Percentiles rank a stretch among this genome's conserved stretches.
Conservation (phyloP, 1,284 basidiomycete species). For the Apiotrichum gracile region DNA sequence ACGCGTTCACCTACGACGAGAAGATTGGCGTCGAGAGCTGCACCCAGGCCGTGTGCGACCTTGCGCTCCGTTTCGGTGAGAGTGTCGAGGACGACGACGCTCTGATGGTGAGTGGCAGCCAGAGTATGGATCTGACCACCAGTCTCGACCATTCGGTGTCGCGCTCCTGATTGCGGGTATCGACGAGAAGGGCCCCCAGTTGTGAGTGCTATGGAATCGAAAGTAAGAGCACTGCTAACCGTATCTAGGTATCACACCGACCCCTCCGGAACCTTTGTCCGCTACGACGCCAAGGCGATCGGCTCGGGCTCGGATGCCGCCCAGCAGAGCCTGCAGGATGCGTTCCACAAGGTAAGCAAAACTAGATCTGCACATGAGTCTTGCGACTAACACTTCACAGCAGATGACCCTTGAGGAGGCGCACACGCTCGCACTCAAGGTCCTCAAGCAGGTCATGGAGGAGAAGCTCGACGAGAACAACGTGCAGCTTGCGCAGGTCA, state of each 20-base stretch:
- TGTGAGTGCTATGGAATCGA: constrained; percentile 54
- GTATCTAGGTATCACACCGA: constrained; percentile 83
- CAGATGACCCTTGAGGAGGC: constrained; percentile 90
- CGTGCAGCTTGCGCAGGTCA: constrained; percentile 92
- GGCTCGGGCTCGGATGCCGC: constrained; percentile 97
- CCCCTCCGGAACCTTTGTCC: constrained; percentile 96
- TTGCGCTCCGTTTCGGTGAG: constrained; percentile 96
- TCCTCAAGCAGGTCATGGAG: constrained; percentile 99
- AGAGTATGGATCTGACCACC: neutral
- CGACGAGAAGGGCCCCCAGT: constrained; percentile 91
- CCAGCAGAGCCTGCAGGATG: constrained; percentile 93
- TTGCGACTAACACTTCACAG: constrained; percentile 48
- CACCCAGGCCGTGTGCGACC: constrained; percentile 96
- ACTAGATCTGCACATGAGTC: neutral
- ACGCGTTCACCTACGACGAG: constrained; percentile 96
- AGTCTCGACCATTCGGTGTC: constrained; percentile 97
- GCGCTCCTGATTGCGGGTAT: constrained; percentile 94
- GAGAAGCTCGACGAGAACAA: constrained; percentile 98
- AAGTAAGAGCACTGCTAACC: neutral
- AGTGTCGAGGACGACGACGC: constrained; percentile 98
- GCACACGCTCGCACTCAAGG: constrained; percentile 75
- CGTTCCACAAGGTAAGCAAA: constrained; percentile 79
- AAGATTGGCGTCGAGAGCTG: constrained; percentile 92
- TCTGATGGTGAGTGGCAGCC: constrained; percentile 66
- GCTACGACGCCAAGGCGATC: constrained; percentile 97